Conservation (phyloP, 345 rosid genomes). For the Theobroma cacao region DNA sequence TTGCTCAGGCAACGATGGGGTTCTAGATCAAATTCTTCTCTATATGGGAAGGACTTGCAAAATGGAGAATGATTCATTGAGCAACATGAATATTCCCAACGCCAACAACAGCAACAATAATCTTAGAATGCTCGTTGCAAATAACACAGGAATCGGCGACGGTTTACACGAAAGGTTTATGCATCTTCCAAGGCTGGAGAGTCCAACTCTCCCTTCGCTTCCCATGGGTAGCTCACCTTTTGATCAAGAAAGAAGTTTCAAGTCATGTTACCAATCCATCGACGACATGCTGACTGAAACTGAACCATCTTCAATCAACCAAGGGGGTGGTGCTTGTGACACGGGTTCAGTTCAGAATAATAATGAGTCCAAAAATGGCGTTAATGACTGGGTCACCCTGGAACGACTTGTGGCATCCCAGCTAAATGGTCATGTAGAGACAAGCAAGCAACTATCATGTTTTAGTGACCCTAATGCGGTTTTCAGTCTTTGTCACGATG, state of each 20-base stretch:
- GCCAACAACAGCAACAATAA: slow-evolving; percentile 2
- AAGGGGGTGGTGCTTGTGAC: slow-evolving; percentile 15
- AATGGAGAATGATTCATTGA: slow-evolving; percentile 42
- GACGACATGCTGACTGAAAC: slow-evolving; percentile 39
- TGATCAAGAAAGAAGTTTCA: neutral
- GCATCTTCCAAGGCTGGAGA: slow-evolving; percentile 76
- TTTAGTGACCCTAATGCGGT: slow-evolving; percentile 40
- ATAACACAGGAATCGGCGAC: slow-evolving; percentile 19
- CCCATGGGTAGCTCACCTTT: slow-evolving; percentile 23
- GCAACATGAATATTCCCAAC: slow-evolving; percentile 12
- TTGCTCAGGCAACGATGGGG: slow-evolving; percentile 33
- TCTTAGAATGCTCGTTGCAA: slow-evolving; percentile 25
- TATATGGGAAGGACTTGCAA: slow-evolving; percentile 72
- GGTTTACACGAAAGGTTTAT: slow-evolving; percentile 44
- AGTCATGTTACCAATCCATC: neutral
- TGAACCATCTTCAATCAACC: slow-evolving; percentile 25
- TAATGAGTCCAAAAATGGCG: slow-evolving; percentile 18
- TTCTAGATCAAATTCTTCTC: slow-evolving; percentile 63
- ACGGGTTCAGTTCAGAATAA: neutral
- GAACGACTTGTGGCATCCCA: slow-evolving; percentile 94
- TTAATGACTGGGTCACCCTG: slow-evolving; percentile 72
- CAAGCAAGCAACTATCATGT: slow-evolving; percentile 42
- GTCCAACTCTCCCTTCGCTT: slow-evolving; percentile 40
- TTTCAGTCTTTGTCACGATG: slow-evolving; percentile 36
- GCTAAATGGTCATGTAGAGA: slow-evolving; percentile 63